phyloP scores from a whole-genome alignment of 2,329 filamentous ascomycete species.

The Tolypocladium album region DNA sequence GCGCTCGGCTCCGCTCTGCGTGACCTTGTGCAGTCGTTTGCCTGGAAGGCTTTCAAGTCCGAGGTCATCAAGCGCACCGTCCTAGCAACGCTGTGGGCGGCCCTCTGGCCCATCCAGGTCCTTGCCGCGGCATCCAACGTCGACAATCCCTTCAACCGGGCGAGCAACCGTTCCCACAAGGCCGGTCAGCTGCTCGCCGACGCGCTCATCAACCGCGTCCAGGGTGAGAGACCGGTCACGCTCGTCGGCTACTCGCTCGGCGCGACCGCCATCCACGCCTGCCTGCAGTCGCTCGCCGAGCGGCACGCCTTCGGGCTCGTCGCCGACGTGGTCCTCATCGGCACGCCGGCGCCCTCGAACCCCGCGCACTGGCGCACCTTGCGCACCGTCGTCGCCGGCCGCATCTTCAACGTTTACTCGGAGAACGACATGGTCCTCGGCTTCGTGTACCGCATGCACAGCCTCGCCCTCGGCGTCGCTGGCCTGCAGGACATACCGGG shows the following conservation, averaged over 20 bases:
- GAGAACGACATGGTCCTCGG: constrained; percentile 80
- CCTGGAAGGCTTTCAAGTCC: constrained; percentile 62
- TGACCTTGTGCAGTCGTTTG: constrained; percentile 60
- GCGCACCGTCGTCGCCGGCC: constrained; percentile 67
- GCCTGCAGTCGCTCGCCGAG: constrained; percentile 65
- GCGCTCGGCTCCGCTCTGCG: constrained; percentile 65
- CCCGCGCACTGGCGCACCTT: constrained; percentile 65
- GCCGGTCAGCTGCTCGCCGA: constrained; percentile 72
- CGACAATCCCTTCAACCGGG: constrained; percentile 75
- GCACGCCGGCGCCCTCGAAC: constrained; percentile 66
- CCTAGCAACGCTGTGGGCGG: constrained; percentile 55
- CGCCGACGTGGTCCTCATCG: constrained; percentile 75
- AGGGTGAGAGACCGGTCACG: constrained; percentile 72
- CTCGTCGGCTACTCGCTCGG: constrained; percentile 76
- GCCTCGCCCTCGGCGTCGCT: constrained; percentile 71
- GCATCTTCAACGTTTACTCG: constrained; percentile 80
- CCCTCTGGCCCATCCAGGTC: constrained; percentile 59
- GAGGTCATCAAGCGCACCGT: constrained; percentile 67
- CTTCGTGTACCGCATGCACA: constrained; percentile 78
- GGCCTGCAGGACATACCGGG: constrained; percentile 65
- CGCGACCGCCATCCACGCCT: constrained; percentile 72
- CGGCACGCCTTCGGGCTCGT: constrained; percentile 73
- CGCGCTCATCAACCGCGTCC: constrained; percentile 68
- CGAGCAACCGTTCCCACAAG: constrained; percentile 67
- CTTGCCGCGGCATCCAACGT: constrained; percentile 56